These are phyloP conservation scores for Eimeria zaria DNA, from an alignment of 169 alveolate genomes.

Conservation along the genomic window DNA sequence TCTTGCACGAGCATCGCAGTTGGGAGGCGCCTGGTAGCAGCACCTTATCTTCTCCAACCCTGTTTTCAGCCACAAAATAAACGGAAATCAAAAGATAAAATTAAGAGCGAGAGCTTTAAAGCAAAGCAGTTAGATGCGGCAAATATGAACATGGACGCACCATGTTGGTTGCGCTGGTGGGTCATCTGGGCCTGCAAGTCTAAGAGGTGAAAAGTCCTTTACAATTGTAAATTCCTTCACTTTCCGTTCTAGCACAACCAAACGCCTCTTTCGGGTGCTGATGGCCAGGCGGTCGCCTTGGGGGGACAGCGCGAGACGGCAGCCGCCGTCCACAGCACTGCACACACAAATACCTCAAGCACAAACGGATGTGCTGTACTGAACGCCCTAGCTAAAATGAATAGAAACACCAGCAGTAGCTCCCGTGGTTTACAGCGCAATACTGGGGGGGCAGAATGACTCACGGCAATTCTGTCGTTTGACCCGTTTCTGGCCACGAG, in stretches of 20 bases:
- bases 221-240: background rate
- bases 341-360: background rate
- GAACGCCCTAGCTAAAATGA: background rate
- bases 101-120: background rate
- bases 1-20: constrained; percentile 10
- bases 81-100: background rate
- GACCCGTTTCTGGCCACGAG: constrained; percentile 40
- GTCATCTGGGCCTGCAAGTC: constrained; percentile 4
- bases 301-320: constrained; percentile 53
- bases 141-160: background rate
- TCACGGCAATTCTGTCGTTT: constrained; percentile 40
- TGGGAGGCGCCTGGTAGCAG: constrained; percentile 61
- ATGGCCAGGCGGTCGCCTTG: constrained; percentile 24
- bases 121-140: no score
- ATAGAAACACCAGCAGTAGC: background rate
- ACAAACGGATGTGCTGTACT: background rate
- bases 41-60: constrained; percentile 41
- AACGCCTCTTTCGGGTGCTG: constrained; percentile 66
- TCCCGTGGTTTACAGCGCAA: background rate
- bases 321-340: constrained; percentile 58
- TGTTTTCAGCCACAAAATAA: background rate
- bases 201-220: constrained; percentile 41
- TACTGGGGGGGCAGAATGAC: background rate
- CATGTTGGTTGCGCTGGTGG: constrained; percentile 49
- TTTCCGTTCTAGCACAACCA: constrained; percentile 7